Conservation (phyloP, 1,284 basidiomycete genomes). For the Papiliotrema fonsecae region DNA sequence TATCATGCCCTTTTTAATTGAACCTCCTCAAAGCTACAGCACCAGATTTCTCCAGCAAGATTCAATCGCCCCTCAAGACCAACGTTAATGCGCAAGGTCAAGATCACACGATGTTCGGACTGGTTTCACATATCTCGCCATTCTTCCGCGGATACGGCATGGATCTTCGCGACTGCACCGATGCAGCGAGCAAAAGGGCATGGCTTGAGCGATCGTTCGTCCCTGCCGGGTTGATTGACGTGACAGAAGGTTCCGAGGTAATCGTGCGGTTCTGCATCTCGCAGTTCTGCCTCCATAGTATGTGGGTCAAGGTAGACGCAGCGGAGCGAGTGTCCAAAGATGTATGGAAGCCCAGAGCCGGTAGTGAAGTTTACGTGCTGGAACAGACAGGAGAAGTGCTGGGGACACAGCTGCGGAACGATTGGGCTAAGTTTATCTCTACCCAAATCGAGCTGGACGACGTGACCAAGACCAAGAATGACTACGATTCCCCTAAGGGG, state of each 20-base stretch:
- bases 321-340: conserved; percentile 12
- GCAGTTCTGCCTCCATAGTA: conserved; percentile 20
- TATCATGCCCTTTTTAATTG: too few relatives aligned
- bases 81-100: too few relatives aligned
- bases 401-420: conserved; percentile 13
- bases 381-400: conserved; percentile 24
- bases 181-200: too few relatives aligned
- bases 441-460: not conserved
- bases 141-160: too few relatives aligned
- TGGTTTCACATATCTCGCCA: too few relatives aligned
- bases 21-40: too few relatives aligned
- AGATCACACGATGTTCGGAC: too few relatives aligned
- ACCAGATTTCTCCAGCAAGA: too few relatives aligned
- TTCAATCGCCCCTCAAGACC: too few relatives aligned
- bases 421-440: conserved; percentile 25
- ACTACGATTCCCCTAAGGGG: conserved; percentile 17
- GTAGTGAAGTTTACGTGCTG: conserved; percentile 2
- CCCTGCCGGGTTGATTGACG: conserved; percentile 9
- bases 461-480: conserved; percentile 26
- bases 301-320: conserved; percentile 20
- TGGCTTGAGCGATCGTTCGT: conserved; percentile 21
- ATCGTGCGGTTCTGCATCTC: conserved; percentile 31
- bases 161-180: not conserved
- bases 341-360: conserved; percentile 18
- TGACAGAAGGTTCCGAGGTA: conserved; percentile 14